A percentile compares a stretch with the other conserved stretches of the same genome.
Evolutionary conservation across 257 asterid genomes (phyloP).

Genomic region (Prunella vulgaris): DNA sequence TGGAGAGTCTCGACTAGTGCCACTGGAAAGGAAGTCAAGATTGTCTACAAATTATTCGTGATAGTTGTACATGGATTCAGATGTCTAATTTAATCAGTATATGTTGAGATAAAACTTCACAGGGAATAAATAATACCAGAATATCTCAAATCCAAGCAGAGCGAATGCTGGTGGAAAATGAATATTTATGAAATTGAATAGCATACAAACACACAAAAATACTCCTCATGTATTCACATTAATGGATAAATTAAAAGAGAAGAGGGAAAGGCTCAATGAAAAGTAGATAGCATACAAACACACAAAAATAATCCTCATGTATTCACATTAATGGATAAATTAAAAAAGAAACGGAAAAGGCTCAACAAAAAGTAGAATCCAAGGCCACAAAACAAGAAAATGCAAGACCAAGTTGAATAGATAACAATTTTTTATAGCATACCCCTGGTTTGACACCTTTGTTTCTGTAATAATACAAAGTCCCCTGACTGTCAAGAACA

Average conservation of each 20-base stretch:
- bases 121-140: neutral
- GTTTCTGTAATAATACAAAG: conserved; percentile 76
- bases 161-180: conserved; percentile 12
- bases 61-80: conserved; percentile 1
- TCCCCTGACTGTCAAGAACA: conserved; percentile 87
- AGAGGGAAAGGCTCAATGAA: neutral
- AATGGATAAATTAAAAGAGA: conserved; percentile 8
- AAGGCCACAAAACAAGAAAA: conserved; percentile 12
- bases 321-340: conserved; percentile 10
- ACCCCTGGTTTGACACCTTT: conserved; percentile 72
- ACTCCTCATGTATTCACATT: neutral
- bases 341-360: neutral
- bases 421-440: conserved; percentile 32
- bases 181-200: conserved; percentile 2
- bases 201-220: neutral
- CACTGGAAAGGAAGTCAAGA: conserved; percentile 10
- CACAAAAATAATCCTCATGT: neutral
- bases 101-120: conserved; percentile 5
- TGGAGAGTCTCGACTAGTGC: neutral
- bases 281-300: too few relatives aligned
- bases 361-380: neutral
- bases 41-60: neutral
- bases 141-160: conserved; percentile 6
- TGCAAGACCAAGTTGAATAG: conserved; percentile 21
- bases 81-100: neutral